A percentile compares a stretch with the other conserved stretches of the same genome.
Evolutionary conservation across 208 protist species (phyloP).

Genomic region (Tritrichomonas musculus): DNA sequence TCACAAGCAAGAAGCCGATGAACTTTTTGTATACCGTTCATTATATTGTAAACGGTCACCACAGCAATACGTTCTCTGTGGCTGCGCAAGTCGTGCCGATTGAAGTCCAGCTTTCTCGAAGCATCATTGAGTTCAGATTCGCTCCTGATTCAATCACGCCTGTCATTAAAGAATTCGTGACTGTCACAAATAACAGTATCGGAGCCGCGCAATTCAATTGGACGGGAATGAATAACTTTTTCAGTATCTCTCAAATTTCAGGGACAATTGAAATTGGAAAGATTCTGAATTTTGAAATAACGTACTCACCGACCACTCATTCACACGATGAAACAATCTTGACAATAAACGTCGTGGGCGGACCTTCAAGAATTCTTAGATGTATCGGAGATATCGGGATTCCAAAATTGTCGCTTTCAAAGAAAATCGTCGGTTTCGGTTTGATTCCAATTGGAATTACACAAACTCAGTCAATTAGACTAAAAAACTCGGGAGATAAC

Average conservation of each 20-base stretch:
- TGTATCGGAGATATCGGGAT: neutral
- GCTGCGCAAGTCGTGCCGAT: neutral
- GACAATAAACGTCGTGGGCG: neutral
- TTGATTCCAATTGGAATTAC: constrained; percentile 12
- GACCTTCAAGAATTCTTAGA: neutral
- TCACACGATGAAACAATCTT: neutral
- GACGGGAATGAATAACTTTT: neutral
- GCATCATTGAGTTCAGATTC: neutral
- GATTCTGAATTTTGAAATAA: neutral
- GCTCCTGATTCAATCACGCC: neutral
- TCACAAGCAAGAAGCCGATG: neutral
- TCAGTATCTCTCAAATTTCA: neutral
- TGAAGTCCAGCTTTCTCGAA: neutral
- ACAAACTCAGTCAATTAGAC: neutral
- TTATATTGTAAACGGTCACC: neutral
- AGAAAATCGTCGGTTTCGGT: neutral
- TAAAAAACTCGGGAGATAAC: neutral
- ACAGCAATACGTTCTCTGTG: neutral
- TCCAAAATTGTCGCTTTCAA: neutral
- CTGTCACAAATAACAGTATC: neutral
- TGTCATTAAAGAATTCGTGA: neutral
- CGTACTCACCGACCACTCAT: neutral
- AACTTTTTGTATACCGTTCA: neutral
- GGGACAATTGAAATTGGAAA: neutral
- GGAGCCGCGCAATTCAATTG: neutral